Conservation (phyloP, 441 rosid genomes). For the Capsella rubella region DNA sequence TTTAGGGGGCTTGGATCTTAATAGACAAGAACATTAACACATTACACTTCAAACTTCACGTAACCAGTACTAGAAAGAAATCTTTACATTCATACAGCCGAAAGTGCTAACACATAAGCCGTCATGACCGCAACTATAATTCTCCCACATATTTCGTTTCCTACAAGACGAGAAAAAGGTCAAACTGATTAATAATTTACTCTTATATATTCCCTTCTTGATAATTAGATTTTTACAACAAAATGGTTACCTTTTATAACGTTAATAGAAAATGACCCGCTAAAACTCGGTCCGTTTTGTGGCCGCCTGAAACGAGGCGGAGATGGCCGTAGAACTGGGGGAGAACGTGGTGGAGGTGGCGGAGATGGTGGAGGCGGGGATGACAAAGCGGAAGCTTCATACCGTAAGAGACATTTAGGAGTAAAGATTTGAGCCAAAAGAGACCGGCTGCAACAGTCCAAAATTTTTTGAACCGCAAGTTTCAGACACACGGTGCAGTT, state of each 20-base stretch:
- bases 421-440: slow-evolving; percentile 5
- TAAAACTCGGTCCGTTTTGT: background rate
- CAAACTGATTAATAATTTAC: background rate
- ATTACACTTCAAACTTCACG: background rate
- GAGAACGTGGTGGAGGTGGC: background rate
- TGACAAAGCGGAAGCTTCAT: background rate
- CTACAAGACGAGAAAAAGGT: background rate
- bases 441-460: slow-evolving; percentile 15
- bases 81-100: background rate
- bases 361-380: background rate
- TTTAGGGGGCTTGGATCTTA: background rate
- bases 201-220: background rate
- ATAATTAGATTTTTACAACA: background rate
- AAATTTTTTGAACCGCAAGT: slow-evolving; percentile 1
- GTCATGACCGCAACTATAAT: background rate
- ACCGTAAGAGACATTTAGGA: slow-evolving; percentile 31
- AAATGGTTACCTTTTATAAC: slow-evolving; percentile 5
- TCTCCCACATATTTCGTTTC: slow-evolving; percentile 11
- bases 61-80: background rate
- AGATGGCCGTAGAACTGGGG: background rate
- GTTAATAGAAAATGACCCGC: background rate
- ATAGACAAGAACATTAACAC: background rate
- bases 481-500: slow-evolving; percentile 30
- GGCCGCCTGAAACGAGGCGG: slow-evolving; percentile 9
- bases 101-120: slow-evolving; percentile 5